Conservation (phyloP, 1,139 yeast genomes). For the Yamadazyma siamensis region DNA sequence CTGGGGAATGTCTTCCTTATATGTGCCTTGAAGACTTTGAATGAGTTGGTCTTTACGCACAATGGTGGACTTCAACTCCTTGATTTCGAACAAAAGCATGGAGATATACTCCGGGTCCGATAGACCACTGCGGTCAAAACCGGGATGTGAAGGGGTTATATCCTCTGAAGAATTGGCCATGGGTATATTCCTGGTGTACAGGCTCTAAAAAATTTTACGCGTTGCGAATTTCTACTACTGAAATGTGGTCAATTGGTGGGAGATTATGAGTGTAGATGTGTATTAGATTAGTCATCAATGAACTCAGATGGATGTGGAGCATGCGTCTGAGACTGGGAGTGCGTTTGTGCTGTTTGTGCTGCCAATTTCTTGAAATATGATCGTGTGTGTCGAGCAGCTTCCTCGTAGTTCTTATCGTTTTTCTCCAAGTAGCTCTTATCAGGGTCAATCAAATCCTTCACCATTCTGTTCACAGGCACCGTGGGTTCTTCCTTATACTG, state of each 20-base stretch:
- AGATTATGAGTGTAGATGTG: background rate
- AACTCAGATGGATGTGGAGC: too few species aligned
- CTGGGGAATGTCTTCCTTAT: slow-evolving; percentile 14
- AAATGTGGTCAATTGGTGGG: background rate
- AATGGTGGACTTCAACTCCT: slow-evolving; percentile 22
- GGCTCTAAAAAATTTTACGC: slow-evolving; percentile 5
- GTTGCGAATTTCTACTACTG: slow-evolving; percentile 1
- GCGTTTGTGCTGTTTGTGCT: too few species aligned
- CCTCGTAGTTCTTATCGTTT: too few species aligned
- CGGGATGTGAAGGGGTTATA: slow-evolving; percentile 34
- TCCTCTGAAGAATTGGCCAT: slow-evolving; percentile 11
- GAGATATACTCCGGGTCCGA: slow-evolving; percentile 34
- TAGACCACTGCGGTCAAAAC: slow-evolving; percentile 30
- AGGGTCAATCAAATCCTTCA: slow-evolving; percentile 24
- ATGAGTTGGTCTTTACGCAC: slow-evolving; percentile 15
- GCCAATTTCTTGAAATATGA: slow-evolving; percentile 33
- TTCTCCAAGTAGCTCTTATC: slow-evolving; percentile 18
- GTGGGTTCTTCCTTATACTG: slow-evolving; percentile 20
- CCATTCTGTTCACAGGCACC: slow-evolving; percentile 25
- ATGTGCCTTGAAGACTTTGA: slow-evolving; percentile 18
- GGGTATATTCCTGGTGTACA: background rate
- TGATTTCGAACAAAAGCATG: slow-evolving; percentile 34
- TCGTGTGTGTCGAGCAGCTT: slow-evolving; percentile 37
- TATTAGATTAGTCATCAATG: too few species aligned
- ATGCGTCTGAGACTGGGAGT: too few species aligned